Percentiles rank a stretch among this genome's conserved stretches.
These are phyloP conservation scores for Haplosporangium sp. DNA, from an alignment of 371 early-diverging fungal genomes.

Conservation along the genomic window DNA sequence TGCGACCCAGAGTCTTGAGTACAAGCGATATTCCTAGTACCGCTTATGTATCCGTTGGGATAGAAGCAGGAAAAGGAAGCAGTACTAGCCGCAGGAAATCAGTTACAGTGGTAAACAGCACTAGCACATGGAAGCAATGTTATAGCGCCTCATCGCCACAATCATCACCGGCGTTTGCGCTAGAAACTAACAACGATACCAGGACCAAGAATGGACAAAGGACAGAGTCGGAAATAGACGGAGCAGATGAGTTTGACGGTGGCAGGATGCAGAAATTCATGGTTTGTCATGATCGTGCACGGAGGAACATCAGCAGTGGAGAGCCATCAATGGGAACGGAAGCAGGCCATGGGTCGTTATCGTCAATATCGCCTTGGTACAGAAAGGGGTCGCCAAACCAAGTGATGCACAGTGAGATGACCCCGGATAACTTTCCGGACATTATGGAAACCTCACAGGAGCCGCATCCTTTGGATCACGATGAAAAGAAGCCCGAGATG, in stretches of 20 bases:
- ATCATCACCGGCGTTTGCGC: background rate
- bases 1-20: constrained; percentile 20
- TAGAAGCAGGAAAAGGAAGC: background rate
- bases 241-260: background rate
- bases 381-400: constrained; percentile 6
- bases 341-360: background rate
- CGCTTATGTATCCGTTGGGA: background rate
- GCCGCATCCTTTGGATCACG: constrained; percentile 17
- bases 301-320: too few species aligned
- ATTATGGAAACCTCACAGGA: constrained; percentile 14
- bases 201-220: constrained; percentile 14
- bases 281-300: background rate
- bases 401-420: background rate
- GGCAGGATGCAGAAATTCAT: background rate
- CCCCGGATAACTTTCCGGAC: constrained; percentile 1
- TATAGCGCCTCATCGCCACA: background rate
- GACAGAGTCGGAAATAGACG: constrained; percentile 2
- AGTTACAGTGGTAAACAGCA: too few species aligned
- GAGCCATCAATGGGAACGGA: too few species aligned
- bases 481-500: background rate
- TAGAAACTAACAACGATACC: constrained; percentile 14
- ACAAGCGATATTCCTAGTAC: constrained; percentile 10
- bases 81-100: too few species aligned
- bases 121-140: too few species aligned
- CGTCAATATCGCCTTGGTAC: constrained; percentile 3